Base-by-base conservation (phyloP, 179 eudicot genomes). In the Monotropa hypopitys region DNA sequence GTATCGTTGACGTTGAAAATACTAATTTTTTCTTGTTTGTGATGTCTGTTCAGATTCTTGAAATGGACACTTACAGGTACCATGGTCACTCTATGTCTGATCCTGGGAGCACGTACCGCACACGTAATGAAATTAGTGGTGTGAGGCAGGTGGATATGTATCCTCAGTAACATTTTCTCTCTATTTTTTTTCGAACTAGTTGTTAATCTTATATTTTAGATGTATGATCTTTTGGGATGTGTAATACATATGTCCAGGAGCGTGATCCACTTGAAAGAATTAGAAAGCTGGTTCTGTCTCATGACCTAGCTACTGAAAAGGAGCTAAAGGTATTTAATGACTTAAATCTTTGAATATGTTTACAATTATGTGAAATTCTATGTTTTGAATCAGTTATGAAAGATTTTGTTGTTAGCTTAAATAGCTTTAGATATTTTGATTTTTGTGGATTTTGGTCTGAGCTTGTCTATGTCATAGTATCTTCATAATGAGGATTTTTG, bases 71-170 rank as follows among this genome's bases (percentile, higher is more conserved):
- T 40, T 96, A 96, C 81, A 86, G 98, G 80, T 96, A 96, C 85
- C 99, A 96, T 30, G 99, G 99, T 1, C 99, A 96, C 83, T 96
- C 99, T 72, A 93, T 96, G 99, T 96, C 98, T 84, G 99, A 96
- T 82, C 99, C 98, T 75, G 99, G 99, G 54, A 93, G 97, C 89
- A 93, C 98, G 43, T 96, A 96, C 80, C 87, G 99, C 23, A 95
- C 97, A 15, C 96, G 99, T 88, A 97, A 93, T 86, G 99, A 93
- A 82, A 88, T 96, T 53, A 80, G 87, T 74, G 98, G 97, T 66
- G 84, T 93, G 54, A 86, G 99, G 86, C 97, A 91, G 98, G 99
- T 95, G 23, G 20, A 47, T 76, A 72, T 47, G 28, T 43, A 38
- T 3, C 40, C 40, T 38, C 40, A 1, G 40, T 38, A 38, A 16